A percentile compares a stretch with the other conserved stretches of the same genome.
Evolutionary conservation across 257 asterid genomes (phyloP).

Genomic region (Plantago elongata): DNA sequence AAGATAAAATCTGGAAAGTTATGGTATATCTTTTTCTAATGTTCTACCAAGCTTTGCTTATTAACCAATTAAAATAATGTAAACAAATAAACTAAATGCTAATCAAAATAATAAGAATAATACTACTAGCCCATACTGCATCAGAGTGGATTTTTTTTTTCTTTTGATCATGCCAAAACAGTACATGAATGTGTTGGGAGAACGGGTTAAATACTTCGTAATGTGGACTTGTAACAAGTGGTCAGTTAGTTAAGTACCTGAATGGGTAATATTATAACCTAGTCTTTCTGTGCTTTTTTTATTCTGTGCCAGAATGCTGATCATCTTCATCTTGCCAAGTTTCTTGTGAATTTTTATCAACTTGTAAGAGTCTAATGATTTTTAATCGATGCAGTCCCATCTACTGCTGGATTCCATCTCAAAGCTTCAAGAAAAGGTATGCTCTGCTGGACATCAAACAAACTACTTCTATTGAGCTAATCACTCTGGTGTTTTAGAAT

Average conservation of each 20-base stretch:
- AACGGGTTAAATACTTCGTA: not conserved
- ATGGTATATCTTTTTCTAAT: too few species aligned
- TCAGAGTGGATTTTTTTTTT: too few species aligned
- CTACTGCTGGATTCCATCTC: not conserved
- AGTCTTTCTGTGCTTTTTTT: not conserved
- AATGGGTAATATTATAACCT: not conserved
- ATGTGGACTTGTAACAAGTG: not conserved
- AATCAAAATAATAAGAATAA: too few species aligned
- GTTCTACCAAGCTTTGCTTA: too few species aligned
- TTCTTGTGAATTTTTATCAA: too few species aligned
- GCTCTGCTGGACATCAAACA: not conserved
- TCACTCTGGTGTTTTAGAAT: not conserved
- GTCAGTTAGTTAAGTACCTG: not conserved
- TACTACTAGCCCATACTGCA: too few species aligned
- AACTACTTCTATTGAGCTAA: not conserved
- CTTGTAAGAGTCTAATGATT: not conserved
- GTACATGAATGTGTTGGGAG: too few species aligned
- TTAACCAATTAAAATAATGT: too few species aligned
- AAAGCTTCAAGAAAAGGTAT: conserved; percentile 1
- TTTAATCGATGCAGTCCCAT: not conserved
- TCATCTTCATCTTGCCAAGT: not conserved
- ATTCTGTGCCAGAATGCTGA: not conserved
- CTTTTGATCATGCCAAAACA: too few species aligned
- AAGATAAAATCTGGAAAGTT: too few species aligned
- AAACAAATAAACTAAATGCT: too few species aligned